A percentile compares a stretch with the other conserved stretches of the same genome.
phyloP scores from a whole-genome alignment of 768 basidiomycete species.

The Leccinum uliginosum region DNA sequence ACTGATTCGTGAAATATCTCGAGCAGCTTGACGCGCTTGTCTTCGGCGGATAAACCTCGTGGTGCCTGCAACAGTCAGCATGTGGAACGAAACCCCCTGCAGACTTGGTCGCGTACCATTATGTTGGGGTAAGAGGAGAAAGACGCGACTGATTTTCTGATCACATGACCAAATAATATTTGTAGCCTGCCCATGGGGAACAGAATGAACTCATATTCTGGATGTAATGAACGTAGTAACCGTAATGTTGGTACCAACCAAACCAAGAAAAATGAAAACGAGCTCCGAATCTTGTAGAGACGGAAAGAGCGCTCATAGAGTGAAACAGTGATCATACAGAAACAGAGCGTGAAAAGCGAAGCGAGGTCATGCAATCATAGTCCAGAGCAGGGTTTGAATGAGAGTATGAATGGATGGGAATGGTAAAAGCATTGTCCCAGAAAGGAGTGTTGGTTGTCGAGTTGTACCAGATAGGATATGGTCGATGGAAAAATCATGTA shows the following conservation, averaged over 20 bases:
- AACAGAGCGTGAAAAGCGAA: conserved; percentile 8
- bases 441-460: conserved; percentile 21
- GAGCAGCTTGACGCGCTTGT: conserved; percentile 83
- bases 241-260: conserved; percentile 14
- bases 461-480: conserved; percentile 14
- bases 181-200: background rate
- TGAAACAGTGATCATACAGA: conserved; percentile 11
- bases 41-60: conserved; percentile 82
- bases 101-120: conserved; percentile 18
- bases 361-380: conserved; percentile 22
- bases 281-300: conserved; percentile 8
- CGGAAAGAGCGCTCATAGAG: conserved; percentile 11
- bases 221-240: conserved; percentile 11
- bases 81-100: background rate
- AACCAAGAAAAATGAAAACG: conserved; percentile 20
- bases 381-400: conserved; percentile 25
- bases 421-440: conserved; percentile 23
- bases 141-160: background rate
- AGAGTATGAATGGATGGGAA: conserved; percentile 6
- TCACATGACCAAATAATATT: conserved; percentile 24
- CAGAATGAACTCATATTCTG: conserved; percentile 27
- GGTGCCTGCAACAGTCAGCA: conserved; percentile 49
- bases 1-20: conserved; percentile 95
- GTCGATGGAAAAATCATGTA: conserved; percentile 12
- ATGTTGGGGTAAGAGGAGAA: conserved; percentile 1